Evolutionary conservation across 192 early-diverging fungal genomes (phyloP).

Genomic region (Mortierella alpina): DNA sequence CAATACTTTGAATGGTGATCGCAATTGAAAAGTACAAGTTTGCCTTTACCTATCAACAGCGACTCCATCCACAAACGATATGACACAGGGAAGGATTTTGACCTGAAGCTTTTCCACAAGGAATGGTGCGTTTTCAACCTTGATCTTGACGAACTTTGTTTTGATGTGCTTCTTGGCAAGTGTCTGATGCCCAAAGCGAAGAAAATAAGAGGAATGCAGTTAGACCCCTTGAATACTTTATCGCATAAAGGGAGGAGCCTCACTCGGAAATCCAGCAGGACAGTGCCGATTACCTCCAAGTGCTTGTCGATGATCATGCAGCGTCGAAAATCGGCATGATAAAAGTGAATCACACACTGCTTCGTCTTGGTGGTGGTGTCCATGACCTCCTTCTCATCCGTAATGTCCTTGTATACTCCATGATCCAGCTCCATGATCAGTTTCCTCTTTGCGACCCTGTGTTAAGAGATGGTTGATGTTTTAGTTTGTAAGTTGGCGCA

Average conservation of each 20-base stretch:
- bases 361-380: slow-evolving; percentile 78
- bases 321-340: slow-evolving; percentile 91
- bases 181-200: slow-evolving; percentile 14
- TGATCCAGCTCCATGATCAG: slow-evolving; percentile 72
- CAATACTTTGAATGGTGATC: too few species aligned
- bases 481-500: neutral
- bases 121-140: slow-evolving; percentile 91
- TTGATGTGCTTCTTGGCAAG: slow-evolving; percentile 85
- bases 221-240: neutral
- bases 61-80: slow-evolving; percentile 79
- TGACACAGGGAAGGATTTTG: slow-evolving; percentile 89
- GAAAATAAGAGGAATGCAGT: slow-evolving; percentile 5
- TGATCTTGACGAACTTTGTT: slow-evolving; percentile 90
- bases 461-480: neutral
- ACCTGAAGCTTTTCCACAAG: slow-evolving; percentile 90
- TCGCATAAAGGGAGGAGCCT: neutral
- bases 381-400: slow-evolving; percentile 87
- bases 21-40: neutral
- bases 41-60: slow-evolving; percentile 73
- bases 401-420: slow-evolving; percentile 81
- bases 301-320: slow-evolving; percentile 96
- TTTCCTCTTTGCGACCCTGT: slow-evolving; percentile 71
- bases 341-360: slow-evolving; percentile 88
- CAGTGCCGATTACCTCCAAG: slow-evolving; percentile 63
- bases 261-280: neutral